These are phyloP conservation scores for Linnemannia schmuckeri DNA, from an alignment of 192 early-diverging fungal genomes.

Conservation along the genomic window DNA sequence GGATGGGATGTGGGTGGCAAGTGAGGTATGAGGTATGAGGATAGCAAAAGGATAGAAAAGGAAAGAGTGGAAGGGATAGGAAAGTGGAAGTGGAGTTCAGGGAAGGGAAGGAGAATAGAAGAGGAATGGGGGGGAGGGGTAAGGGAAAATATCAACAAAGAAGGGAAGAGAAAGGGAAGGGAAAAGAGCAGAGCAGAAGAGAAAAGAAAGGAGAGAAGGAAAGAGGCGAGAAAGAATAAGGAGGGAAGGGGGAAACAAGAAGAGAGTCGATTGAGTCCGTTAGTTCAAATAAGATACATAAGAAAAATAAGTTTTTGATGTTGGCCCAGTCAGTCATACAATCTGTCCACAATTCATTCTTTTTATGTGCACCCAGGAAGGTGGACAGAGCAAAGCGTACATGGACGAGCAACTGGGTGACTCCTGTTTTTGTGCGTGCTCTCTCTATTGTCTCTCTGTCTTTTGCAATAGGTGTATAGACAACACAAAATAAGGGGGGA, in stretches of 20 bases:
- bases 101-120: not conserved
- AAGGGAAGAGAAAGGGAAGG: not conserved
- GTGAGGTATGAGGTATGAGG: not conserved
- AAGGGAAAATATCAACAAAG: not conserved
- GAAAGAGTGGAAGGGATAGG: not conserved
- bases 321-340: too few species aligned
- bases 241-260: not conserved
- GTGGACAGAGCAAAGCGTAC: not conserved
- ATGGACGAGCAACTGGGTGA: not conserved
- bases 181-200: not conserved
- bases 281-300: too few species aligned
- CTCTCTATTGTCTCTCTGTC: not conserved
- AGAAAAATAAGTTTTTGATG: too few species aligned
- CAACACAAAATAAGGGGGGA: not conserved
- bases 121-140: not conserved
- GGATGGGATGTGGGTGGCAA: not conserved
- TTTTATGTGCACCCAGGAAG: not conserved
- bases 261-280: not conserved
- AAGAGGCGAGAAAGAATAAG: slow-evolving; percentile 5
- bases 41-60: not conserved
- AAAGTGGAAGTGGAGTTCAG: not conserved
- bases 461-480: not conserved
- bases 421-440: not conserved
- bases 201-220: not conserved
- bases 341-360: not conserved